Evolutionary conservation across 1,284 basidiomycete species (phyloP).

Genomic region (Leccinum angustisporum): DNA sequence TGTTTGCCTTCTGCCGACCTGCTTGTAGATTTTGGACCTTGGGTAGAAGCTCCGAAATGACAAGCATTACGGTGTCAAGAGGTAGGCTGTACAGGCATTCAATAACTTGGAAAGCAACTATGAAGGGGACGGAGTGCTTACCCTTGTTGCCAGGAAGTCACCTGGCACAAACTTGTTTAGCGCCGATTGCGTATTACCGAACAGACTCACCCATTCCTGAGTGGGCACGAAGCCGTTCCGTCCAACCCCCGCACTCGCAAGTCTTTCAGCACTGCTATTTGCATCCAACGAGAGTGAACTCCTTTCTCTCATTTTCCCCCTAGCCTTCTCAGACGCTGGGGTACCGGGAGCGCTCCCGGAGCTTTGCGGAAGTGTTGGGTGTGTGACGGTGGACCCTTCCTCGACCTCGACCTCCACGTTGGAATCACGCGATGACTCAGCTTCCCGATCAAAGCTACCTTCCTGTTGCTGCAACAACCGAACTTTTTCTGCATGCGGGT

Average conservation of each 20-base stretch:
- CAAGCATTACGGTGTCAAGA: conserved; percentile 79
- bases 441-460: conserved; percentile 22
- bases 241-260: conserved; percentile 68
- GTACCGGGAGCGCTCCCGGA: conserved; percentile 36
- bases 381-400: conserved; percentile 26
- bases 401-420: conserved; percentile 32
- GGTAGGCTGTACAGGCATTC: conserved; percentile 57
- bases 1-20: conserved; percentile 59
- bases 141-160: conserved; percentile 88
- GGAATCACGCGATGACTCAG: conserved; percentile 23
- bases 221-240: conserved; percentile 90
- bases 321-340: conserved; percentile 74
- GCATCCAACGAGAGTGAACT: conserved; percentile 62
- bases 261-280: conserved; percentile 57
- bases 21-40: conserved; percentile 82
- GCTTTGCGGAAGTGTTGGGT: conserved; percentile 44
- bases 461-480: conserved; percentile 53
- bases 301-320: conserved; percentile 82
- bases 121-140: conserved; percentile 33
- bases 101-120: conserved; percentile 8
- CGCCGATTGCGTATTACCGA: not conserved
- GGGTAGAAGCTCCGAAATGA: conserved; percentile 83
- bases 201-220: conserved; percentile 82
- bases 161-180: conserved; percentile 39
- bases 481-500: conserved; percentile 57